Evolutionary conservation across 306 rosid species (phyloP).

Genomic region (Prunus campanulata): DNA sequence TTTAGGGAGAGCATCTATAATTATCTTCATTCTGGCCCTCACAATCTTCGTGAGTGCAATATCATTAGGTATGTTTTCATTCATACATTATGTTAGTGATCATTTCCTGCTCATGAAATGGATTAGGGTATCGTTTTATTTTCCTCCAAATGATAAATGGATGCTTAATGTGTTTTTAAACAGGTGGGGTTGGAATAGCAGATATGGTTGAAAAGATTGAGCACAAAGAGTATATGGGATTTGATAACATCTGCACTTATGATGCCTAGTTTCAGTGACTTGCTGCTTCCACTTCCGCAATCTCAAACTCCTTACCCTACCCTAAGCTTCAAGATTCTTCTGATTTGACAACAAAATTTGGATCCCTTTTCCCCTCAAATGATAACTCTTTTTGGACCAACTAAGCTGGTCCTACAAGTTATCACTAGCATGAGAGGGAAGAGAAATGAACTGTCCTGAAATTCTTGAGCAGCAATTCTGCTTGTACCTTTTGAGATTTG

Average conservation of each 20-base stretch:
- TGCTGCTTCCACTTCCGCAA: not conserved
- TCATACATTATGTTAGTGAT: no score
- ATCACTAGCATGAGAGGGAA: not conserved
- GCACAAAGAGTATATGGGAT: slow-evolving; percentile 66
- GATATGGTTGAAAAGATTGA: slow-evolving; percentile 45
- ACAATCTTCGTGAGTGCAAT: slow-evolving; percentile 71
- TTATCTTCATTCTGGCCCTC: slow-evolving; percentile 64
- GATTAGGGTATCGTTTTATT: not conserved
- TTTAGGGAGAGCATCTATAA: slow-evolving; percentile 67
- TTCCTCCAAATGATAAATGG: not conserved
- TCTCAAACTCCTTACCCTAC: not conserved
- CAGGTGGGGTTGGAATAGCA: slow-evolving; percentile 76
- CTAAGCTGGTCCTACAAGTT: not conserved
- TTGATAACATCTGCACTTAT: slow-evolving; percentile 61
- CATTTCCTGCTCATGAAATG: not conserved
- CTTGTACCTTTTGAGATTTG: not conserved
- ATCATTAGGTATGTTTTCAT: slow-evolving; percentile 40
- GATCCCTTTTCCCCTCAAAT: not conserved
- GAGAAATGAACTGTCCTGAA: not conserved
- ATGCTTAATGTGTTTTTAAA: slow-evolving; percentile 7
- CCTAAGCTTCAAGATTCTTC: not conserved
- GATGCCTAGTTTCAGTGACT: not conserved
- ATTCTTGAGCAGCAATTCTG: not conserved
- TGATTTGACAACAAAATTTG: not conserved
- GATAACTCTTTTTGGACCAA: not conserved